Conservation (phyloP, 768 basidiomycete genomes). For the Boletus reticuloceps region DNA sequence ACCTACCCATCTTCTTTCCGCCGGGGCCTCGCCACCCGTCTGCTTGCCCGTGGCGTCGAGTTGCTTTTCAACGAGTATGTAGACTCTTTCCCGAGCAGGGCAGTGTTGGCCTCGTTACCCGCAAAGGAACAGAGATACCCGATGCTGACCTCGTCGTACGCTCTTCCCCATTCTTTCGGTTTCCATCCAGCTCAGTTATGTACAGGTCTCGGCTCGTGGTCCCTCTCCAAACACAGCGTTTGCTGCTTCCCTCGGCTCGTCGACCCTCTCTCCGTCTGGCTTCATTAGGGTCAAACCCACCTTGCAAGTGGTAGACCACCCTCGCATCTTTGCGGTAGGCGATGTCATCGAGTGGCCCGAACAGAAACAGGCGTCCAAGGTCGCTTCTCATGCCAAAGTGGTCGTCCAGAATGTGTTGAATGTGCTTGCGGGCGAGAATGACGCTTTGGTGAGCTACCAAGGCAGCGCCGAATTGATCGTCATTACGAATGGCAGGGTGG, state of each 20-base stretch:
- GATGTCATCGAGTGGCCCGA: conserved; percentile 64
- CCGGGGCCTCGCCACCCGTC: conserved; percentile 39
- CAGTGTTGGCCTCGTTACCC: conserved; percentile 42
- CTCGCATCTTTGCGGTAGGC: conserved; percentile 61
- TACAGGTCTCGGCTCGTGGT: conserved; percentile 27
- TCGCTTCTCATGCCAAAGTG: conserved; percentile 40
- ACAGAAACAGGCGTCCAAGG: conserved; percentile 59
- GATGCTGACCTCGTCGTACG: conserved; percentile 60
- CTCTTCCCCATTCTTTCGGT: background rate
- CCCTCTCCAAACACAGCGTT: conserved; percentile 54
- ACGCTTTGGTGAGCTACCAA: conserved; percentile 41
- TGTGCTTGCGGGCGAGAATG: conserved; percentile 37
- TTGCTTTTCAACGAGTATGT: conserved; percentile 52
- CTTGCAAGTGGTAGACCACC: conserved; percentile 50
- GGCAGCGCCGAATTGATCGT: conserved; percentile 53
- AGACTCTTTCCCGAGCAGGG: conserved; percentile 42
- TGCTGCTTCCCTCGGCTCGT: conserved; percentile 43
- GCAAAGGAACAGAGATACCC: conserved; percentile 45
- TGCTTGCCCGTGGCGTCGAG: conserved; percentile 45
- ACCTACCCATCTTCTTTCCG: conserved; percentile 56
- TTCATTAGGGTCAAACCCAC: conserved; percentile 54
- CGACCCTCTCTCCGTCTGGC: conserved; percentile 35
- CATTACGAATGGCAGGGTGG: conserved; percentile 53
- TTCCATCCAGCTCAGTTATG: background rate
- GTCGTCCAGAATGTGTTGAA: conserved; percentile 49